Evolutionary conservation across 257 asterid species (phyloP).

Genomic region (Salvia rosmarinus): DNA sequence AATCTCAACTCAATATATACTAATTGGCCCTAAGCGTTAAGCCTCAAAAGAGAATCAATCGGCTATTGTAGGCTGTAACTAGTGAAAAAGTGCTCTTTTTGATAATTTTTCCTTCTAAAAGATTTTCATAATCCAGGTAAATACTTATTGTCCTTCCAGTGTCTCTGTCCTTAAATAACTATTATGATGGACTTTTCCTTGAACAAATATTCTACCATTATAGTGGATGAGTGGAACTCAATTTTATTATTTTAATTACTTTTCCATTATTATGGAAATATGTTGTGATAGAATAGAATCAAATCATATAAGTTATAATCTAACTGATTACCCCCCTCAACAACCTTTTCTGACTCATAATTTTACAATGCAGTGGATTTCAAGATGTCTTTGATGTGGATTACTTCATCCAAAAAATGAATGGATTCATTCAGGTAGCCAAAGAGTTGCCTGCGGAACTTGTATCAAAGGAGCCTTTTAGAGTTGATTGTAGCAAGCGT

Average conservation of each 20-base stretch:
- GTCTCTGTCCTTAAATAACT: conserved; percentile 19
- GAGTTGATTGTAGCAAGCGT: conserved; percentile 95
- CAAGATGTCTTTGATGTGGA: conserved; percentile 92
- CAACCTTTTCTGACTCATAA: conserved; percentile 27
- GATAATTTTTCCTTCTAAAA: not conserved
- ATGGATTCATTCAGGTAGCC: conserved; percentile 71
- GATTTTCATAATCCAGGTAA: not conserved
- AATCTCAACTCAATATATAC: not conserved
- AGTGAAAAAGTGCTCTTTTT: not conserved
- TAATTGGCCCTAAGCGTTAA: conserved; percentile 8
- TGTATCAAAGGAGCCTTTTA: conserved; percentile 85
- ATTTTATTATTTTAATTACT: not conserved
- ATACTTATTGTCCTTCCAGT: not conserved
- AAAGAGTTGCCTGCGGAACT: conserved; percentile 83
- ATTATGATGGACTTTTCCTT: conserved; percentile 1
- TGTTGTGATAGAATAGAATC: conserved; percentile 1
- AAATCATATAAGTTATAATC: not conserved
- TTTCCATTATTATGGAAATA: not conserved
- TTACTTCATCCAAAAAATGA: conserved; percentile 77
- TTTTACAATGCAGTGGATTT: conserved; percentile 66
- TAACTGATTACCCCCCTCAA: conserved; percentile 14
- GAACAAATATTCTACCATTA: not conserved
- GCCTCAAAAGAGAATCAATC: not conserved
- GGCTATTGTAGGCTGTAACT: not conserved
- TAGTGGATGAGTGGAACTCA: conserved; percentile 4